phyloP scores from a whole-genome alignment of 805 yeast species.

The Ogataea methylovora region DNA sequence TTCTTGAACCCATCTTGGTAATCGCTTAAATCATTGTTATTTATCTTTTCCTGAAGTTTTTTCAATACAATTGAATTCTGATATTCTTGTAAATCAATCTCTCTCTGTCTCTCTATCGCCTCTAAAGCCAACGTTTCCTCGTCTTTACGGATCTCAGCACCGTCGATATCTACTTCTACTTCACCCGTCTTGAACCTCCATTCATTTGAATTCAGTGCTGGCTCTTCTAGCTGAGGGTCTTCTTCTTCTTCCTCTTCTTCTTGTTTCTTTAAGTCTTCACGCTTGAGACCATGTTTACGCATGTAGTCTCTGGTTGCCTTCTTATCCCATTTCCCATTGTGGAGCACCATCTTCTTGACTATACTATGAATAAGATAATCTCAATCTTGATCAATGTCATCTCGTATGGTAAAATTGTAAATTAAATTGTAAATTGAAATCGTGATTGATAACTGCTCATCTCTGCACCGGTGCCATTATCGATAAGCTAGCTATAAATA shows the following conservation, averaged over 20 bases:
- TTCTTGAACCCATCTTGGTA: constrained; percentile 5
- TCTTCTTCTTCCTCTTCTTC: constrained; percentile 4
- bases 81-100: constrained; percentile 6
- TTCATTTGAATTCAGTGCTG: not conserved
- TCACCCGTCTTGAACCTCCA: not conserved
- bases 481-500: too few relatives aligned
- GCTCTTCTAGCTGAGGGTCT: not conserved
- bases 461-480: too few relatives aligned
- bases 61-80: constrained; percentile 3
- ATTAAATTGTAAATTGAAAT: too few relatives aligned
- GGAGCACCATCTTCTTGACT: constrained; percentile 34
- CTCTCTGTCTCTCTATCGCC: not conserved
- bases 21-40: constrained; percentile 1
- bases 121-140: constrained; percentile 10
- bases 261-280: constrained; percentile 5
- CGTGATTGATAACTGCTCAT: too few relatives aligned
- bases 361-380: not conserved
- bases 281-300: constrained; percentile 27
- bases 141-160: constrained; percentile 11
- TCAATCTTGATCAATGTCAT: not conserved
- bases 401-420: too few relatives aligned
- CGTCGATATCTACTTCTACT: constrained; percentile 15
- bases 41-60: constrained; percentile 2
- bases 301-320: constrained; percentile 34
- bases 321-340: constrained; percentile 45